Percentiles rank a stretch among this genome's conserved stretches.
phyloP scores from a whole-genome alignment of 129 eudicot species.

The Saposhnikovia divaricata region DNA sequence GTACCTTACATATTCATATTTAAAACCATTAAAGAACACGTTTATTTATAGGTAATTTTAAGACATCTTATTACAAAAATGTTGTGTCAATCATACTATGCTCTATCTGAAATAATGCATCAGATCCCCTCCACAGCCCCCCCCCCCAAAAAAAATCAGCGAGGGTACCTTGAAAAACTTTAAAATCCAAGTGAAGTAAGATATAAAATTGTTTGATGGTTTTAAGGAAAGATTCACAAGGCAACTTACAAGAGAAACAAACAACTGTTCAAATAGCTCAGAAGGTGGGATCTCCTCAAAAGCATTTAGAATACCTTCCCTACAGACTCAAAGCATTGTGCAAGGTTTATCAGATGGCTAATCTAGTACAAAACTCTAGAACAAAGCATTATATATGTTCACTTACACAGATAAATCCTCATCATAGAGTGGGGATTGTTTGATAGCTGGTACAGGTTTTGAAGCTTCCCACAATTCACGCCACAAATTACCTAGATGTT shows the following conservation, averaged over 20 bases:
- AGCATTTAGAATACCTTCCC: conserved; percentile 69
- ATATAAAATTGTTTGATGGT: neutral
- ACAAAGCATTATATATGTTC: neutral
- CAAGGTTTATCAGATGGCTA: conserved; percentile 10
- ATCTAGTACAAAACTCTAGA: neutral
- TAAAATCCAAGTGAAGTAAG: neutral
- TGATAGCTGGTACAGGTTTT: conserved; percentile 90
- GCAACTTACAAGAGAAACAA: conserved; percentile 65
- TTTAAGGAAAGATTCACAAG: neutral
- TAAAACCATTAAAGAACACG: neutral
- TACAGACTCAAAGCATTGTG: conserved; percentile 22
- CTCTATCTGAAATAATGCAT: neutral
- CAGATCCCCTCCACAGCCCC: neutral
- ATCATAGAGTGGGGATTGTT: conserved; percentile 84
- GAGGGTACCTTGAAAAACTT: neutral
- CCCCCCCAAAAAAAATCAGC: neutral
- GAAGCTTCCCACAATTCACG: conserved; percentile 95
- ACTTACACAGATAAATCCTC: conserved; percentile 98
- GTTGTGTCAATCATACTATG: neutral
- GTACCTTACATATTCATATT: neutral
- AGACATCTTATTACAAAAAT: neutral
- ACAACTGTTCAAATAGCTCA: conserved; percentile 78
- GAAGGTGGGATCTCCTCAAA: conserved; percentile 71
- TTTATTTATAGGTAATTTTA: neutral
- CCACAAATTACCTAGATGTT: conserved; percentile 85